Conservation (phyloP, 257 asterid species). For the Solanum piurae region DNA sequence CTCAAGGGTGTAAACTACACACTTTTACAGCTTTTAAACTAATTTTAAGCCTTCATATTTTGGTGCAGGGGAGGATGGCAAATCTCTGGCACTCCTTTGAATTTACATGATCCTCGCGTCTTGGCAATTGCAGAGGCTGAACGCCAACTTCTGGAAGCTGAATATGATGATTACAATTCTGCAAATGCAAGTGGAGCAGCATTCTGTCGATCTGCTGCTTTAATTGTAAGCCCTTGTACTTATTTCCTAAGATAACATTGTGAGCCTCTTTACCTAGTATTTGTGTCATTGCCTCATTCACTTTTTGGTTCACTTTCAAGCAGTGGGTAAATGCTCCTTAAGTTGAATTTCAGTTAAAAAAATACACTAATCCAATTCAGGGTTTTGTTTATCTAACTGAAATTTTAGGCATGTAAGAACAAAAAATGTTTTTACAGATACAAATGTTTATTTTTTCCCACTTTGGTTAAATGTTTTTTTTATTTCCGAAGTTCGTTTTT, state of each 20-base stretch:
- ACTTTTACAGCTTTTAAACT: not conserved
- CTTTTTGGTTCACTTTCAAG: not conserved
- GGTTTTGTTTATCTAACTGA: not conserved
- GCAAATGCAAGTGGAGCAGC: constrained; percentile 85
- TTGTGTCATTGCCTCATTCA: not conserved
- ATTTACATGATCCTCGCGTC: constrained; percentile 85
- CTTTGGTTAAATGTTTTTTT: not conserved
- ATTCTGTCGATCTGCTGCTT: constrained; percentile 91
- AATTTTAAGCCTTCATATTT: not conserved
- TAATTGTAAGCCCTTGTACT: constrained; percentile 51
- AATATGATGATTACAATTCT: constrained; percentile 69
- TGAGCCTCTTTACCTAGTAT: not conserved
- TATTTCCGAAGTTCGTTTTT: not conserved
- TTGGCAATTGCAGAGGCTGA: constrained; percentile 95
- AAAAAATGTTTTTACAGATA: no score
- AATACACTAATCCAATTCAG: not conserved
- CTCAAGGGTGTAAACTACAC: not conserved
- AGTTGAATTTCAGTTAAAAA: not conserved
- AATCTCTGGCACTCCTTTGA: constrained; percentile 84
- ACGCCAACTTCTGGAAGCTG: constrained; percentile 85
- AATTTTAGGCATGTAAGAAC: not conserved
- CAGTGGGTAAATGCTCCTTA: not conserved
- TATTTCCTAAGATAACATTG: not conserved
- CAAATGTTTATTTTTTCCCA: not conserved
- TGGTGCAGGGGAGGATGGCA: constrained; percentile 91